phyloP scores from a whole-genome alignment of 1,139 yeast genomes.

The Suhomyces choctaworum region DNA sequence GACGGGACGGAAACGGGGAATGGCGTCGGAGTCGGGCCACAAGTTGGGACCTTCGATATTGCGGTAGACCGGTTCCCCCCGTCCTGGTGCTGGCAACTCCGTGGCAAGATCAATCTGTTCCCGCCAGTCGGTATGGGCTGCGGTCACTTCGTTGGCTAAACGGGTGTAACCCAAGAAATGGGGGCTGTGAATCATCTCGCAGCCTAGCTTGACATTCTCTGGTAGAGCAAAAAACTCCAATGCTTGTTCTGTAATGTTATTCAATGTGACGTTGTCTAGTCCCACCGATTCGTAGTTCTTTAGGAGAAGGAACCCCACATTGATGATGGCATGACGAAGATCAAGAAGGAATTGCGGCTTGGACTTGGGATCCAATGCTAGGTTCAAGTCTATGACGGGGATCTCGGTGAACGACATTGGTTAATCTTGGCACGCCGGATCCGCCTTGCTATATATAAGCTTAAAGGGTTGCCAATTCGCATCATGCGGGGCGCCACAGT shows the following conservation, averaged over 20 bases:
- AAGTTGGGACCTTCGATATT: conserved; percentile 66
- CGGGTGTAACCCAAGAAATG: conserved; percentile 70
- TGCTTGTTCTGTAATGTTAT: conserved; percentile 43
- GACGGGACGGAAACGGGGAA: conserved; percentile 52
- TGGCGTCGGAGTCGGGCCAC: conserved; percentile 52
- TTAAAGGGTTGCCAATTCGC: too few relatives aligned
- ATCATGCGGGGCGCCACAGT: conserved; percentile 7
- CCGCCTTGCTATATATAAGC: too few relatives aligned
- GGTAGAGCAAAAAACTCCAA: conserved; percentile 56
- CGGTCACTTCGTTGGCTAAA: conserved; percentile 67
- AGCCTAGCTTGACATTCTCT: conserved; percentile 46
- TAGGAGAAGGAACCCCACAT: conserved; percentile 61
- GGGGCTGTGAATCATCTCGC: conserved; percentile 63
- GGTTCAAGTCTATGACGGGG: conserved; percentile 38
- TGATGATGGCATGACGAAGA: conserved; percentile 55
- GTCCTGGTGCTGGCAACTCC: conserved; percentile 50
- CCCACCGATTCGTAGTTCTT: conserved; percentile 45
- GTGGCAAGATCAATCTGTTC: conserved; percentile 71
- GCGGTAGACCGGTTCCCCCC: conserved; percentile 51
- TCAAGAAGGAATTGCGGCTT: conserved; percentile 45
- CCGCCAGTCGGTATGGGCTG: conserved; percentile 59
- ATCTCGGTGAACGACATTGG: conserved; percentile 28
- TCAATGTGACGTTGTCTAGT: conserved; percentile 36
- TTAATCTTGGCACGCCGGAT: too few relatives aligned
- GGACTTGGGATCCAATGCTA: conserved; percentile 37